Percentiles rank a stretch among this genome's conserved stretches.
Conservation (phyloP, 805 yeast genomes). For the Candida anglica region DNA sequence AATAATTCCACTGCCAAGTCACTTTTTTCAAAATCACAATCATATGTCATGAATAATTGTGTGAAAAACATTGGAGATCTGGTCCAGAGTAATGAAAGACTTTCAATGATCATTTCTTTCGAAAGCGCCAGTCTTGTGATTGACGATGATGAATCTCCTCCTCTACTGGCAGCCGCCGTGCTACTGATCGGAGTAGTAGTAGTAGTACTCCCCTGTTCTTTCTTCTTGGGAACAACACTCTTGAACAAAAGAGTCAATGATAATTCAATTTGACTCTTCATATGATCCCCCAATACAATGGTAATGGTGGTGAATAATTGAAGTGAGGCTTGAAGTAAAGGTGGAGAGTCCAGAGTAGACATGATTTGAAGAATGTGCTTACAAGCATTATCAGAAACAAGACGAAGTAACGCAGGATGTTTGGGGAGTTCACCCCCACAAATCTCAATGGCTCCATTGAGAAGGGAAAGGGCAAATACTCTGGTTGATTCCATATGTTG, state of each 20-base stretch:
- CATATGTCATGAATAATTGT: slow-evolving; percentile 74
- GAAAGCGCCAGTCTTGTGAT: slow-evolving; percentile 34
- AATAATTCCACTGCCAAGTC: slow-evolving; percentile 69
- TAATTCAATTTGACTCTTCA: slow-evolving; percentile 80
- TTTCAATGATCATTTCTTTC: slow-evolving; percentile 84
- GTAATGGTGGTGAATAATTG: slow-evolving; percentile 72
- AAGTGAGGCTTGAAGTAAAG: slow-evolving; percentile 69
- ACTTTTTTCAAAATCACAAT: slow-evolving; percentile 83
- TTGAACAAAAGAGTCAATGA: slow-evolving; percentile 62
- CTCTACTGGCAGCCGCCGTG: slow-evolving; percentile 13
- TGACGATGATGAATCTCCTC: slow-evolving; percentile 11
- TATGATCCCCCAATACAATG: slow-evolving; percentile 57
- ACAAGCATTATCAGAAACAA: slow-evolving; percentile 78
- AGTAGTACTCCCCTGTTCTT: slow-evolving; percentile 16
- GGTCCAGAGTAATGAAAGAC: slow-evolving; percentile 76
- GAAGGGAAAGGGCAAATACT: slow-evolving; percentile 71
- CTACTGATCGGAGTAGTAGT: too few species aligned
- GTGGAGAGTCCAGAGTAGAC: slow-evolving; percentile 68
- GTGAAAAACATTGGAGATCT: slow-evolving; percentile 77
- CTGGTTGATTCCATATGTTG: slow-evolving; percentile 87
- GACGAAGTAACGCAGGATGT: slow-evolving; percentile 62
- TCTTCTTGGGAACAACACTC: slow-evolving; percentile 41
- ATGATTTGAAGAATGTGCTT: slow-evolving; percentile 79
- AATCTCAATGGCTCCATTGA: slow-evolving; percentile 78
- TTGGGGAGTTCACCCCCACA: slow-evolving; percentile 58